Evolutionary conservation across 1,139 yeast genomes (phyloP).

Genomic region (Geotrichum candidum): DNA sequence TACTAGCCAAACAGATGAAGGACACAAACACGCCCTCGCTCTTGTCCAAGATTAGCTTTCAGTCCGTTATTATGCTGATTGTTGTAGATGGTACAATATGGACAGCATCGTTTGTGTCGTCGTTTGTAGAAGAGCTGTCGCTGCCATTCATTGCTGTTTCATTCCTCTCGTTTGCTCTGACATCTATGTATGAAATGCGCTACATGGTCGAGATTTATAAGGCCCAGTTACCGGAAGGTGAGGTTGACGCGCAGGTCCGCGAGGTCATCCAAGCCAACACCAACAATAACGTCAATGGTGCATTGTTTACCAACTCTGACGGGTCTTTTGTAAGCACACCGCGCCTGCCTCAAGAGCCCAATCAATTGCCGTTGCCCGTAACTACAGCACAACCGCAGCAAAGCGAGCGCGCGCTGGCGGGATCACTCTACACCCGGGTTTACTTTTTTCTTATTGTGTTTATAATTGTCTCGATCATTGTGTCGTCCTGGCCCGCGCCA

Average conservation of each 20-base stretch:
- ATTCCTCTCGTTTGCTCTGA: constrained; percentile 60
- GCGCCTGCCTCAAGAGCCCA: not conserved
- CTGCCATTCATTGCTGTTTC: constrained; percentile 65
- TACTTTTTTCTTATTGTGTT: constrained; percentile 54
- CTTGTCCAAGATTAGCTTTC: constrained; percentile 61
- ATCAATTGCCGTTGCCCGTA: not conserved
- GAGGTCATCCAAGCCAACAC: constrained; percentile 18
- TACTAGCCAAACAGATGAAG: constrained; percentile 61
- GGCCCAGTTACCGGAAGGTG: constrained; percentile 70
- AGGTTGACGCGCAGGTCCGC: constrained; percentile 47
- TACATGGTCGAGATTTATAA: constrained; percentile 64
- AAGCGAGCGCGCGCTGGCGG: constrained; percentile 55
- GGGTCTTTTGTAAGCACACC: constrained; percentile 4
- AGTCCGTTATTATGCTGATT: constrained; percentile 51
- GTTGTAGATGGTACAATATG: constrained; percentile 64
- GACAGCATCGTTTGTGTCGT: constrained; percentile 53
- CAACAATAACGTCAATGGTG: constrained; percentile 8
- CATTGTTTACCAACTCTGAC: constrained; percentile 4
- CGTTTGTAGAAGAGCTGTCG: constrained; percentile 53
- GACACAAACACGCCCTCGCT: constrained; percentile 74
- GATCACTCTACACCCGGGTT: constrained; percentile 56
- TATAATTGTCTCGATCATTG: constrained; percentile 52
- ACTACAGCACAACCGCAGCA: constrained; percentile 24
- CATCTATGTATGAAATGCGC: constrained; percentile 72
- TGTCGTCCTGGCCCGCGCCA: constrained; percentile 57